phyloP scores from a whole-genome alignment of 148 eudicot species.

The Persicaria maculosa region DNA sequence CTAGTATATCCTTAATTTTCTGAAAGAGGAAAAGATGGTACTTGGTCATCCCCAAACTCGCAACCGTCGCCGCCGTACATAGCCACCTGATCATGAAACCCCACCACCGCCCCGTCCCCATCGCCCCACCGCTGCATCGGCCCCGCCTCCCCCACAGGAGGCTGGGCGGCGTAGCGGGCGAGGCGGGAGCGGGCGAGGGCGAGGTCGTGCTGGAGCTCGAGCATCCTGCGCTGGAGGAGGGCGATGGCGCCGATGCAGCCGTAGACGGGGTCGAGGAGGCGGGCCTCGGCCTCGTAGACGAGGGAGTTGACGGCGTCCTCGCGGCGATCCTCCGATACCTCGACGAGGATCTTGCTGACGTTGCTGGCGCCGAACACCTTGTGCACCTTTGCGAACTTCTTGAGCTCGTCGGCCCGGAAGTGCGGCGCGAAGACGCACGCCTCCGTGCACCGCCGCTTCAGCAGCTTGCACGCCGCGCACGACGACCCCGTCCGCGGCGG shows the following conservation, averaged over 20 bases:
- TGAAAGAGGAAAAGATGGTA: not conserved
- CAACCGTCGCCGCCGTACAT: not conserved
- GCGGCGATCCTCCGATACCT: slow-evolving; percentile 52
- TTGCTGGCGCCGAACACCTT: slow-evolving; percentile 91
- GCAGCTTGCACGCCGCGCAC: slow-evolving; percentile 82
- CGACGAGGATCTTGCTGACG: slow-evolving; percentile 67
- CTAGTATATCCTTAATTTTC: no score
- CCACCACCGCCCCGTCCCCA: not conserved
- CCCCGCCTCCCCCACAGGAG: not conserved
- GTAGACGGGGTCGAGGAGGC: slow-evolving; percentile 71
- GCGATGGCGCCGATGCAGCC: slow-evolving; percentile 81
- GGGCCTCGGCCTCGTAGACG: slow-evolving; percentile 72
- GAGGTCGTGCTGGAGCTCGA: slow-evolving; percentile 60
- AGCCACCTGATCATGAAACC: not conserved
- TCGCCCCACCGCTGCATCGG: not conserved
- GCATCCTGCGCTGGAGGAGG: slow-evolving; percentile 44
- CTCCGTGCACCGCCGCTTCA: slow-evolving; percentile 59
- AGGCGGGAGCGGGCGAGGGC: slow-evolving; percentile 45
- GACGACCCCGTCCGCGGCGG: slow-evolving; percentile 53
- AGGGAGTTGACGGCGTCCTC: slow-evolving; percentile 66
- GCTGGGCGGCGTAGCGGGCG: slow-evolving; percentile 23
- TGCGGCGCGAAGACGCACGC: slow-evolving; percentile 70
- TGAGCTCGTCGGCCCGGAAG: slow-evolving; percentile 63
- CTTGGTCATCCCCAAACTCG: not conserved
- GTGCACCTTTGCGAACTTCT: slow-evolving; percentile 71